Percentiles rank a stretch among this genome's conserved stretches.
phyloP scores from a whole-genome alignment of 2,329 filamentous ascomycete genomes.

The Ophiosphaerella korrae region DNA sequence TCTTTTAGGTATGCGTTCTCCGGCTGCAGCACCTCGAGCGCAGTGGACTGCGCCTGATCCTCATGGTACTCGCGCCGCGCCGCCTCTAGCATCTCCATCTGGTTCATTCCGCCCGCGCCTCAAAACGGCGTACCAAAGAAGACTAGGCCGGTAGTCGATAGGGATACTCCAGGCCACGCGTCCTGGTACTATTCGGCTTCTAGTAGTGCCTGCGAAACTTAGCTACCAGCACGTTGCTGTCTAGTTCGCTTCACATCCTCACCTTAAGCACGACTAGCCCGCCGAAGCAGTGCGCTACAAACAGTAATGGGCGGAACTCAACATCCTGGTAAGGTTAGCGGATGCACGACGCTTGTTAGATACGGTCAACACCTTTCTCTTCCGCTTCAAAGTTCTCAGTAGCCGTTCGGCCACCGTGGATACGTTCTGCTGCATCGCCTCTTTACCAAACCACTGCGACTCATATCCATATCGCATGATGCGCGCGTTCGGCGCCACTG shows the following conservation, averaged over 20 bases:
- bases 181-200: constrained; percentile 1
- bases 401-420: background rate
- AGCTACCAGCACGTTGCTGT: too few relatives aligned
- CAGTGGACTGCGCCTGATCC: constrained; percentile 16
- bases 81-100: constrained; percentile 31
- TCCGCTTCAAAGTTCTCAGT: constrained; percentile 19
- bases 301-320: constrained; percentile 27
- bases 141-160: constrained; percentile 24
- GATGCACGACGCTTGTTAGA: background rate
- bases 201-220: too few relatives aligned
- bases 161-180: constrained; percentile 21
- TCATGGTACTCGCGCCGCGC: constrained; percentile 27
- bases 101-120: constrained; percentile 28
- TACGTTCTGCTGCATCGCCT: constrained; percentile 23
- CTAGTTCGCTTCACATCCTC: constrained; percentile 1
- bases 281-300: constrained; percentile 16
- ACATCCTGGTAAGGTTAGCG: constrained; percentile 16
- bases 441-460: constrained; percentile 32
- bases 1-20: constrained; percentile 30
- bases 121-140: constrained; percentile 34
- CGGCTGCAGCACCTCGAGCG: constrained; percentile 25
- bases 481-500: too few relatives aligned
- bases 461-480: constrained; percentile 32
- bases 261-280: background rate
- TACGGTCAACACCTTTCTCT: constrained; percentile 18